These are phyloP conservation scores for Blepharisma stoltei DNA, from an alignment of 73 alveolate genomes.

Conservation along the genomic window DNA sequence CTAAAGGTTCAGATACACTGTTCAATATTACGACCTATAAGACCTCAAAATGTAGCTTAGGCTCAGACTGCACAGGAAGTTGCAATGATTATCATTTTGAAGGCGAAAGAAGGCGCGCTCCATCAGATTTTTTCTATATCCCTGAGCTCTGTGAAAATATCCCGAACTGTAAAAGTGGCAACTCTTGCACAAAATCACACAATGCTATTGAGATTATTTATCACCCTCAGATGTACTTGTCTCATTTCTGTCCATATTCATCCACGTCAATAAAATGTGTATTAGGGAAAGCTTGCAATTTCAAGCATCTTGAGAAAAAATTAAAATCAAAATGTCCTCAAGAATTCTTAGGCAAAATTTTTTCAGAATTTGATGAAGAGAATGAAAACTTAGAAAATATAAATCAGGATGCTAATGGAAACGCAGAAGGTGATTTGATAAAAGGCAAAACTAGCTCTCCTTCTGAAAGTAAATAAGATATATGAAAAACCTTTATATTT, in stretches of 20 bases:
- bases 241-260: not conserved
- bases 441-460: no score
- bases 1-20: no score
- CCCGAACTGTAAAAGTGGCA: not conserved
- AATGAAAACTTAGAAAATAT: no score
- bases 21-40: not conserved
- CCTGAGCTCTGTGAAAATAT: not conserved
- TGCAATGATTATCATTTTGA: not conserved
- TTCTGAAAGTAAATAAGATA: no score
- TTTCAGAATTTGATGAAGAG: no score
- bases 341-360: no score
- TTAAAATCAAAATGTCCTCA: no score
- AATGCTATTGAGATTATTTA: not conserved
- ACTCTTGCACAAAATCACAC: not conserved
- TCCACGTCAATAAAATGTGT: not conserved
- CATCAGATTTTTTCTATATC: not conserved
- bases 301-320: not conserved
- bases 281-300: not conserved
- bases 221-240: not conserved
- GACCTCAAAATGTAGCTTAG: not conserved
- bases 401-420: no score
- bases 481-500: no score
- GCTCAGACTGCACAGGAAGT: not conserved
- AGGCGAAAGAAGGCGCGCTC: conserved; percentile 5
- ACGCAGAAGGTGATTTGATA: no score